phyloP scores from a whole-genome alignment of 2,329 filamentous ascomycete genomes.

The Penicillium sclerotigenum region DNA sequence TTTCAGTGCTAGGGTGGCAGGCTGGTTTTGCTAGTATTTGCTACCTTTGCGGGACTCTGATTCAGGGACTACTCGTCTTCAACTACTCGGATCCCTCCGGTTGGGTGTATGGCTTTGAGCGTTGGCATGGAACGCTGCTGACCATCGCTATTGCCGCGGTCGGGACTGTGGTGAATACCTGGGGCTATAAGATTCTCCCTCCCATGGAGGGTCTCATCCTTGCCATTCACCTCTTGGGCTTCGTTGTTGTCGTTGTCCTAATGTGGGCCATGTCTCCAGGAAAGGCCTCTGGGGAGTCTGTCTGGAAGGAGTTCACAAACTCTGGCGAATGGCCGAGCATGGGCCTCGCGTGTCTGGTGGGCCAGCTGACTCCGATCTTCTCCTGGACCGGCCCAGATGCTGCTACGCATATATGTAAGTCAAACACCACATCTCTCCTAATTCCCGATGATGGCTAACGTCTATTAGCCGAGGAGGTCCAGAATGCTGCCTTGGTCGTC shows the following conservation, averaged over 20 bases:
- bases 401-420: constrained; percentile 35
- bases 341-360: constrained; percentile 41
- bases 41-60: constrained; percentile 34
- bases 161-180: constrained; percentile 52
- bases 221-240: constrained; percentile 48
- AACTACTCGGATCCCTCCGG: constrained; percentile 26
- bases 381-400: constrained; percentile 33
- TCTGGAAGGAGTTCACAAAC: constrained; percentile 42
- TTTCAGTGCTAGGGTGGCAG: constrained; percentile 40
- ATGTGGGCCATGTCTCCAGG: constrained; percentile 32
- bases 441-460: background rate
- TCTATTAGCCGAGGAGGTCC: constrained; percentile 47
- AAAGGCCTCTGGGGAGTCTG: constrained; percentile 21
- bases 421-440: background rate
- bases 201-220: constrained; percentile 52
- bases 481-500: constrained; percentile 47
- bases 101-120: constrained; percentile 21
- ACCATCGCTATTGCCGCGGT: constrained; percentile 49
- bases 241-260: constrained; percentile 42
- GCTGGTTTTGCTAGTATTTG: constrained; percentile 34
- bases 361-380: constrained; percentile 30
- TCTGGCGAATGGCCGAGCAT: constrained; percentile 36
- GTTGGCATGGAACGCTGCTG: constrained; percentile 46
- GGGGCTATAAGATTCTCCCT: constrained; percentile 46
- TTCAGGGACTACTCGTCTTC: constrained; percentile 37